Evolutionary conservation across 1,139 yeast genomes (phyloP), one percentile per base, ranked within the genome.

Genomic region (Starmera stellimalicola): DNA sequence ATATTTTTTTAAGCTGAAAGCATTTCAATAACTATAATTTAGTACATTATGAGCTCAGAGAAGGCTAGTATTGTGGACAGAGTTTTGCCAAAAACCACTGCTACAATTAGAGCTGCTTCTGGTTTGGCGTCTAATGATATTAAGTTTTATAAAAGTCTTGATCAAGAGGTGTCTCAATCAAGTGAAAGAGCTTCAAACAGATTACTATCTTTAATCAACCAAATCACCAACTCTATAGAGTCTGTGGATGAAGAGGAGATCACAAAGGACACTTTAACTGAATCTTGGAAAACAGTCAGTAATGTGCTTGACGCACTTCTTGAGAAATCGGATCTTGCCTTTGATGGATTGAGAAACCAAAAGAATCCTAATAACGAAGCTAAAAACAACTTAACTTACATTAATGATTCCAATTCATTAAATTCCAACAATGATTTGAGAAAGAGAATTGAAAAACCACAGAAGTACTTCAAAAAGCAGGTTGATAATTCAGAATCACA

Each of bases 61-160:
- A 16, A 18, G 14, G 18, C 18, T 25, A 24, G 23, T 17, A n/a
- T 27, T 2, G 29, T 43, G 11, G 33, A 35, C 15, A 16, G 32
- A 1, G 34, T 40, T 1, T 36, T 49, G 12, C 45, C 79, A 3
- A 57, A 60, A 37, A 65, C 73, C 4, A 65, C 73, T 33, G 65
- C 65, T 18, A 65, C 80, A 2, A 75, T 85, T 25, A 66, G 95
- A 41, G 70, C 83, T 2, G 73, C 95, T 0, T 63, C 80, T 6
- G 73, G 82, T 2, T 59, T 91, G 30, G 81, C 87, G 3, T 74
- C 85, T 0, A 85, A 83, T 43, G 98, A 91, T 60, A 70, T 87
- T 18, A 70, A 69, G 29, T 91, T 88, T 49, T 74, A 77, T 57
- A 69, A 68, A 35, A 73, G 87, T 30, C 55, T 87, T n/a, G 94